These are phyloP conservation scores for Exophiala oligosperma DNA, from an alignment of 2,329 filamentous ascomycete genomes.

Conservation along the genomic window DNA sequence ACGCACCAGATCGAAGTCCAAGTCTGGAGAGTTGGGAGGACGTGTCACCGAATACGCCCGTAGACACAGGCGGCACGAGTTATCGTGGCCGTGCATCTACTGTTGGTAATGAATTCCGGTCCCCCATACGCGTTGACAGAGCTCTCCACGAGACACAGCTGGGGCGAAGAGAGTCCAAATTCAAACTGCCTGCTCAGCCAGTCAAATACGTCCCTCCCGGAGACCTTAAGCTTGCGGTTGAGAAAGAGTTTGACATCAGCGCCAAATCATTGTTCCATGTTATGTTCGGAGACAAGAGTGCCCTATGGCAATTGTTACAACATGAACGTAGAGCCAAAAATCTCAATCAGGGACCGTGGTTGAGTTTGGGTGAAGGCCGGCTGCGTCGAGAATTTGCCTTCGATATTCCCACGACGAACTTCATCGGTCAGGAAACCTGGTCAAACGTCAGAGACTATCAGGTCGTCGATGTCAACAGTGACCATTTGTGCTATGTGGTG, in stretches of 20 bases:
- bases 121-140: slow-evolving; percentile 63
- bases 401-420: slow-evolving; percentile 66
- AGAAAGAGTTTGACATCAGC: slow-evolving; percentile 84
- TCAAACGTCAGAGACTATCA: slow-evolving; percentile 77
- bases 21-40: slow-evolving; percentile 93
- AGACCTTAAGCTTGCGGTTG: slow-evolving; percentile 72
- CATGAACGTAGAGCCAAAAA: slow-evolving; percentile 76
- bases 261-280: slow-evolving; percentile 95
- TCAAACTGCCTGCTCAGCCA: slow-evolving; percentile 78
- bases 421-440: slow-evolving; percentile 60
- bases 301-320: slow-evolving; percentile 88
- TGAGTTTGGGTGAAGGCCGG: slow-evolving; percentile 62
- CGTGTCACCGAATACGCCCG: slow-evolving; percentile 60
- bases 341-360: slow-evolving; percentile 86
- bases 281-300: slow-evolving; percentile 93
- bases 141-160: slow-evolving; percentile 49
- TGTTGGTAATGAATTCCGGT: slow-evolving; percentile 48
- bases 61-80: slow-evolving; percentile 57
- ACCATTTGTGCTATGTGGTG: slow-evolving; percentile 71
- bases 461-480: slow-evolving; percentile 77
- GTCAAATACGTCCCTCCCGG: slow-evolving; percentile 82
- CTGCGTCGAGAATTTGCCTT: slow-evolving; percentile 81
- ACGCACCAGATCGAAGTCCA: slow-evolving; percentile 61
- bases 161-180: slow-evolving; percentile 56
- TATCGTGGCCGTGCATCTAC: slow-evolving; percentile 28